A percentile compares a stretch with the other conserved stretches of the same genome.
These are phyloP conservation scores for Ganoderma sinense DNA, from an alignment of 1,284 basidiomycete genomes.

Conservation along the genomic window DNA sequence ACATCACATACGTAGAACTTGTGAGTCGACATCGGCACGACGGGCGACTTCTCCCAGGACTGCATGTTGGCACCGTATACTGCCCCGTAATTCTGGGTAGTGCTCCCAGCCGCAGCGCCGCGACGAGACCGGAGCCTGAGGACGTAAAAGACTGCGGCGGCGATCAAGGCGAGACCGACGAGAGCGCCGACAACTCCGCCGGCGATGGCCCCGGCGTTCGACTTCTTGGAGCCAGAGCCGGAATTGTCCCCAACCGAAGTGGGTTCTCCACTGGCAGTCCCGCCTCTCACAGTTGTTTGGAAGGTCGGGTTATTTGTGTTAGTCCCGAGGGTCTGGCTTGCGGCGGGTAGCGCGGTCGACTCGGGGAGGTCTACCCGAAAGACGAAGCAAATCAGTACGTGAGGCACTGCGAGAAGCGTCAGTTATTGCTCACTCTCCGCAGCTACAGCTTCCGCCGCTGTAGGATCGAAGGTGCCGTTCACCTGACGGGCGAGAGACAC, in stretches of 20 bases:
- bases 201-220: slow-evolving; percentile 23
- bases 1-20: slow-evolving; percentile 20
- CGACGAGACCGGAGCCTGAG: slow-evolving; percentile 1
- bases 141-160: slow-evolving; percentile 18
- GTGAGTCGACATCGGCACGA: slow-evolving; percentile 1
- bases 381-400: no score
- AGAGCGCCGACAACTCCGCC: slow-evolving; percentile 16
- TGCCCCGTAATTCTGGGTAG: neutral
- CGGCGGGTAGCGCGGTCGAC: slow-evolving; percentile 10
- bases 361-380: slow-evolving; percentile 14
- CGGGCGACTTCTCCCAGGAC: slow-evolving; percentile 14
- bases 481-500: neutral
- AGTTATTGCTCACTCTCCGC: neutral
- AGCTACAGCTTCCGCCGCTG: slow-evolving; percentile 10
- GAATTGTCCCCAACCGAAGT: neutral
- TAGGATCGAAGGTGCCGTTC: slow-evolving; percentile 14
- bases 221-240: slow-evolving; percentile 8
- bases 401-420: no score
- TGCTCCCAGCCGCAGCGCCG: neutral
- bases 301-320: no score
- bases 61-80: slow-evolving; percentile 1
- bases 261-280: neutral
- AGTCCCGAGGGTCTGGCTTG: neutral
- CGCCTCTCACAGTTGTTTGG: neutral
- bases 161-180: slow-evolving; percentile 13